phyloP scores from a whole-genome alignment of 768 basidiomycete genomes.

The Plicaturopsis crispa region DNA sequence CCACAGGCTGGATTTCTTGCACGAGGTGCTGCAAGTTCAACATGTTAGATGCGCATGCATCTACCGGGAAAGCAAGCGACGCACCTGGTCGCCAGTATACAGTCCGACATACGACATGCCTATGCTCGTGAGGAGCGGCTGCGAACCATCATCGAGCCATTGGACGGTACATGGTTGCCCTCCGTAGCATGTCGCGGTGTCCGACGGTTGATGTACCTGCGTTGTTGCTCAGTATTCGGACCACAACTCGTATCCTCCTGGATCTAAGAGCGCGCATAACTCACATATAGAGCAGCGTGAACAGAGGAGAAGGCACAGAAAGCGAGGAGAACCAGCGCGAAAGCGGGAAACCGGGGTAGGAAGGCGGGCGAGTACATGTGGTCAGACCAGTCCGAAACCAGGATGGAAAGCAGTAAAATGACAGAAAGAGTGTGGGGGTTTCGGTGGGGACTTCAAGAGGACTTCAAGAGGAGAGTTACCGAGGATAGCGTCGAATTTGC shows the following conservation, averaged over 20 bases:
- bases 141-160: slow-evolving; percentile 59
- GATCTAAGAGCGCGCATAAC: slow-evolving; percentile 11
- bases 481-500: no score
- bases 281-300: slow-evolving; percentile 34
- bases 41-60: slow-evolving; percentile 2
- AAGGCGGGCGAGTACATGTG: no score
- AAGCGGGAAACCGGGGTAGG: no score
- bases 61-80: slow-evolving; percentile 10
- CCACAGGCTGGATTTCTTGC: slow-evolving; percentile 47
- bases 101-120: slow-evolving; percentile 49
- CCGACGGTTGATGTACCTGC: slow-evolving; percentile 46
- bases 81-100: slow-evolving; percentile 48
- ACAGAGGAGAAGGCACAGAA: slow-evolving; percentile 19
- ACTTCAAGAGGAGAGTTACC: no score
- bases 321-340: slow-evolving; percentile 10
- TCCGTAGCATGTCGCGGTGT: slow-evolving; percentile 37
- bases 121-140: slow-evolving; percentile 40
- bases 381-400: no score
- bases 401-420: no score
- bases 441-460: no score
- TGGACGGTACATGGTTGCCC: slow-evolving; percentile 45
- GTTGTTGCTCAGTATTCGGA: no score
- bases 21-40: slow-evolving; percentile 40
- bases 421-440: no score
- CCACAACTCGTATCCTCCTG: not conserved